These are phyloP conservation scores for Candida pseudocylindracea DNA, from an alignment of 1,139 yeast species.

Conservation along the genomic window DNA sequence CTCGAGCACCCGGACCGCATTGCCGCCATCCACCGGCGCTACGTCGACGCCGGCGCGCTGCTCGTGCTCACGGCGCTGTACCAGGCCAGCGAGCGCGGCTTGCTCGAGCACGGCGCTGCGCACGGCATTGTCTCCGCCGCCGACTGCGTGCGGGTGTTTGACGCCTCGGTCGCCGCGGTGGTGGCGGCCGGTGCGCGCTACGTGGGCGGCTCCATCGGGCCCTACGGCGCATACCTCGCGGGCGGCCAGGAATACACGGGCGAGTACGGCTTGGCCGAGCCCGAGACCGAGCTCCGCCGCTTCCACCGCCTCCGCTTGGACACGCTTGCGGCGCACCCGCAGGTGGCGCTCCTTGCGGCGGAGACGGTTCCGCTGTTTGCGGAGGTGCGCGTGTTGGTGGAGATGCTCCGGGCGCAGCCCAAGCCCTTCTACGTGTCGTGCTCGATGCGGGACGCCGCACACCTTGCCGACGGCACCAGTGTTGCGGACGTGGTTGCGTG, in stretches of 20 bases:
- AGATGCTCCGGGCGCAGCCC: slow-evolving; percentile 5
- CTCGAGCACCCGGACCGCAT: slow-evolving; percentile 3
- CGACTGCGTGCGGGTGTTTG: slow-evolving; percentile 1
- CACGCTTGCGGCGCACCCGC: slow-evolving; percentile 11
- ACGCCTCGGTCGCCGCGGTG: neutral
- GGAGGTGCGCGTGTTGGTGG: slow-evolving; percentile 20
- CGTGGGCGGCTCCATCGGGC: slow-evolving; percentile 47
- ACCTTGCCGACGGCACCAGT: slow-evolving; percentile 14
- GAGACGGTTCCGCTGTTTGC: slow-evolving; percentile 40
- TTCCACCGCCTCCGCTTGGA: slow-evolving; percentile 28
- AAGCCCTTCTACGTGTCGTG: slow-evolving; percentile 13
- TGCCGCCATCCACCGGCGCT: slow-evolving; percentile 22
- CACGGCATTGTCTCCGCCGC: slow-evolving; percentile 14
- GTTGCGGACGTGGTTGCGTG: slow-evolving; percentile 7
- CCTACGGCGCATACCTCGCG: slow-evolving; percentile 45
- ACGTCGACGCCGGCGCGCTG: slow-evolving; percentile 31
- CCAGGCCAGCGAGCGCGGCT: slow-evolving; percentile 27
- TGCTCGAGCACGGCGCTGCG: slow-evolving; percentile 10
- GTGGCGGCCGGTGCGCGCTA: slow-evolving; percentile 2
- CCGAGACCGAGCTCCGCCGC: slow-evolving; percentile 10
- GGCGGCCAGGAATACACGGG: slow-evolving; percentile 56
- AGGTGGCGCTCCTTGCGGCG: slow-evolving; percentile 30
- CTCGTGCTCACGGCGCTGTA: slow-evolving; percentile 37
- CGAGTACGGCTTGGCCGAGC: slow-evolving; percentile 15
- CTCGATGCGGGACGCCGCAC: slow-evolving; percentile 7